Conservation (phyloP, 2,329 filamentous ascomycete species). For the Stemphylium lycopersici region DNA sequence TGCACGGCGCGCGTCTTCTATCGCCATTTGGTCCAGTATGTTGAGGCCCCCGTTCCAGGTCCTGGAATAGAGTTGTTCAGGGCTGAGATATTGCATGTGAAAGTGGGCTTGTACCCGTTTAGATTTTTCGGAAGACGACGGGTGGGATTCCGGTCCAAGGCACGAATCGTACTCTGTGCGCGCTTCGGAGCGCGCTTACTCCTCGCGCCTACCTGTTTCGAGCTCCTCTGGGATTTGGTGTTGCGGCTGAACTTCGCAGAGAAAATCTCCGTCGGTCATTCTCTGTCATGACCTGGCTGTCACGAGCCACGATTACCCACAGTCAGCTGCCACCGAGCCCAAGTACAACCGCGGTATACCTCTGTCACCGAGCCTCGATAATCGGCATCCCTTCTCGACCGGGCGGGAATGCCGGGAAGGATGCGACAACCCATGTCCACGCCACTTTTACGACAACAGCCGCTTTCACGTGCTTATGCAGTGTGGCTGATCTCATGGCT, state of each 20-base stretch:
- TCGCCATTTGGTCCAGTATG: slow-evolving; percentile 8
- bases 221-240: slow-evolving; percentile 1
- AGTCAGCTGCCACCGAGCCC: slow-evolving; percentile 18
- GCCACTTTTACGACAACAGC: slow-evolving; percentile 14
- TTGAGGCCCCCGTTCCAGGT: slow-evolving; percentile 9
- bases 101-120: slow-evolving; percentile 16
- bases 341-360: slow-evolving; percentile 15
- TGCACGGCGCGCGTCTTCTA: slow-evolving; percentile 11
- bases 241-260: slow-evolving; percentile 16
- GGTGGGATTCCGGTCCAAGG: neutral
- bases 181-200: slow-evolving; percentile 14
- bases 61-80: slow-evolving; percentile 5
- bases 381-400: slow-evolving; percentile 11
- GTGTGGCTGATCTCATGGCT: slow-evolving; percentile 14
- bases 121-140: neutral
- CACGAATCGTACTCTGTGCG: slow-evolving; percentile 15
- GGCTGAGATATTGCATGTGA: slow-evolving; percentile 22
- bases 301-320: neutral
- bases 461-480: slow-evolving; percentile 26
- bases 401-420: slow-evolving; percentile 10
- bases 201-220: slow-evolving; percentile 3
- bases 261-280: neutral
- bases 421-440: slow-evolving; percentile 9
- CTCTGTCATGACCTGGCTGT: slow-evolving; percentile 5
- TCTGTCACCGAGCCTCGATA: slow-evolving; percentile 8